phyloP scores from a whole-genome alignment of 306 rosid genomes.

The Pyrus communis region DNA sequence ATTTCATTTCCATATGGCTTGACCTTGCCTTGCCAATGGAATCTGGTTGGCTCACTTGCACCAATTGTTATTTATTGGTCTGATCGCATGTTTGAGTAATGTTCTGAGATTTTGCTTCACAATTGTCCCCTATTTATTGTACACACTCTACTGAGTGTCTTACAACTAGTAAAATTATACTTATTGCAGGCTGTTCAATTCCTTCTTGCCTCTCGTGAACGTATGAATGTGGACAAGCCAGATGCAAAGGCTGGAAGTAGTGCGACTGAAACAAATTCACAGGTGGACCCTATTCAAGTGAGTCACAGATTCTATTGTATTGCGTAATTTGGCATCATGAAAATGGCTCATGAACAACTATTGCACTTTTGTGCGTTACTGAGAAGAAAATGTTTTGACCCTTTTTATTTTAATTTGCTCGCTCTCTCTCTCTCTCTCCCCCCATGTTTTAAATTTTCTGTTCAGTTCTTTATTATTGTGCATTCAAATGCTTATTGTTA shows the following conservation, averaged over 20 bases:
- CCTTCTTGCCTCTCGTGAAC: slow-evolving; percentile 54
- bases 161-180: neutral
- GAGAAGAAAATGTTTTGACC: neutral
- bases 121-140: neutral
- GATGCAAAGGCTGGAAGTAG: slow-evolving; percentile 32
- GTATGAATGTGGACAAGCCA: slow-evolving; percentile 23
- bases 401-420: neutral
- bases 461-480: neutral
- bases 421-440: neutral
- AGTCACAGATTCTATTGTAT: slow-evolving; percentile 17
- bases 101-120: neutral
- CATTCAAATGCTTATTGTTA: neutral
- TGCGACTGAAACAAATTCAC: slow-evolving; percentile 22
- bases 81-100: neutral
- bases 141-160: neutral
- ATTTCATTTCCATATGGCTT: neutral
- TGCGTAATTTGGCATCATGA: neutral
- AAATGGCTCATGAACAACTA: neutral
- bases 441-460: neutral
- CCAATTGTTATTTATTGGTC: neutral
- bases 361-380: neutral
- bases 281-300: slow-evolving; percentile 81
- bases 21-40: neutral
- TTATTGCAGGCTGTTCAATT: slow-evolving; percentile 68
- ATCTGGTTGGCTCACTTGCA: neutral